Evolutionary conservation across 2,329 filamentous ascomycete species (phyloP).

Genomic region (Coleophoma cylindrospora): DNA sequence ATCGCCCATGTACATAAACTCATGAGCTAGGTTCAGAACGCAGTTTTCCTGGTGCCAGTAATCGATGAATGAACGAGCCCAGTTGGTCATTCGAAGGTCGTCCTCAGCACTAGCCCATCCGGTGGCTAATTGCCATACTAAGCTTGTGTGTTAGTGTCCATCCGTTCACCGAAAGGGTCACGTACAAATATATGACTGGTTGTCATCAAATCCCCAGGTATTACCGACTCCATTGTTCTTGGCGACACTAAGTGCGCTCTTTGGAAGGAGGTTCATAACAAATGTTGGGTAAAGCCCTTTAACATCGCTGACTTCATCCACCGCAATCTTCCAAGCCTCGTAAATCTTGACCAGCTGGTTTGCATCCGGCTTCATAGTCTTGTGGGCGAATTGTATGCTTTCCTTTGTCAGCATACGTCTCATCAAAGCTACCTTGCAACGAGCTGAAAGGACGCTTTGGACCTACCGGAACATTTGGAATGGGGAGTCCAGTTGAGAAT

Average conservation of each 20-base stretch:
- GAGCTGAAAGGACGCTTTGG: constrained; percentile 8
- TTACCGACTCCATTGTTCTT: constrained; percentile 33
- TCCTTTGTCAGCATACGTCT: constrained; percentile 15
- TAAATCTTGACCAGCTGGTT: constrained; percentile 27
- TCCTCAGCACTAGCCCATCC: constrained; percentile 30
- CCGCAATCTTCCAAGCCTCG: constrained; percentile 27
- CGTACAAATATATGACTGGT: constrained; percentile 27
- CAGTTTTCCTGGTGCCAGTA: constrained; percentile 27
- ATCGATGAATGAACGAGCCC: constrained; percentile 24
- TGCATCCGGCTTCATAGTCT: constrained; percentile 31
- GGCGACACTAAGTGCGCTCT: constrained; percentile 23
- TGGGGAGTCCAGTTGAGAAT: background rate
- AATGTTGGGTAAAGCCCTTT: constrained; percentile 32
- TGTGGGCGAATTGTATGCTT: constrained; percentile 25
- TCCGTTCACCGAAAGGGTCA: background rate
- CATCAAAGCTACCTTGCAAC: constrained; percentile 17
- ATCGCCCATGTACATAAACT: constrained; percentile 33
- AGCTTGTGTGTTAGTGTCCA: constrained; percentile 11
- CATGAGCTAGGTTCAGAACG: constrained; percentile 9
- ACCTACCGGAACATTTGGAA: constrained; percentile 10
- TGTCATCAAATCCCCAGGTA: constrained; percentile 28
- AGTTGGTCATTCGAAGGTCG: constrained; percentile 29
- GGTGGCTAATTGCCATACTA: constrained; percentile 34
- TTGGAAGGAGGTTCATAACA: constrained; percentile 26
- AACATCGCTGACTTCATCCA: constrained; percentile 29